phyloP scores from a whole-genome alignment of 768 basidiomycete genomes.

The Tylopilus sp. region DNA sequence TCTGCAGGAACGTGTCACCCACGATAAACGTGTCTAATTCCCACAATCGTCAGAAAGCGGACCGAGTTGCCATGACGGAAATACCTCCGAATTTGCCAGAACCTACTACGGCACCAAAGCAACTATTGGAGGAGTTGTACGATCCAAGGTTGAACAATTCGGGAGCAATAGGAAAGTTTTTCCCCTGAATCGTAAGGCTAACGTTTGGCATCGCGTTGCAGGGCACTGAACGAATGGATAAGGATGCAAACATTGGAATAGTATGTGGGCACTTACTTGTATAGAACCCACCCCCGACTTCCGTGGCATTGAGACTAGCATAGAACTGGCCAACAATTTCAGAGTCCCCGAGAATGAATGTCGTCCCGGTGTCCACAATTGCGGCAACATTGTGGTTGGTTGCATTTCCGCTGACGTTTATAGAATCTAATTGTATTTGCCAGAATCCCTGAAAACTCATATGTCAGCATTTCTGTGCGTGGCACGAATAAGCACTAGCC shows the following conservation, averaged over 20 bases:
- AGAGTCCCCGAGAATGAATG: slow-evolving; percentile 40
- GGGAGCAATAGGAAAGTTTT: slow-evolving; percentile 28
- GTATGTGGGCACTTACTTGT: slow-evolving; percentile 18
- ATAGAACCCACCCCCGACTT: slow-evolving; percentile 34
- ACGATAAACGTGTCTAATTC: slow-evolving; percentile 32
- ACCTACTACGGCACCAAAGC: slow-evolving; percentile 18
- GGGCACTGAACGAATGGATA: slow-evolving; percentile 16
- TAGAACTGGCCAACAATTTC: slow-evolving; percentile 34
- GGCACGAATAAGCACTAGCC: slow-evolving; percentile 17
- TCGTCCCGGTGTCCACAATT: slow-evolving; percentile 51
- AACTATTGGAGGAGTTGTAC: slow-evolving; percentile 10
- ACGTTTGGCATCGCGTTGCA: slow-evolving; percentile 24
- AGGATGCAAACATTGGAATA: not conserved
- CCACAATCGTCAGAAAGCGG: not conserved
- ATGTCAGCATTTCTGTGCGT: not conserved
- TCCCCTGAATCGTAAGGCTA: slow-evolving; percentile 35
- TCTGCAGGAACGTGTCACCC: slow-evolving; percentile 41
- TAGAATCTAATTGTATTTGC: slow-evolving; percentile 16
- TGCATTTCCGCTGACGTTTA: slow-evolving; percentile 22
- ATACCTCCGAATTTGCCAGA: slow-evolving; percentile 20
- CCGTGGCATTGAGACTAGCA: slow-evolving; percentile 27
- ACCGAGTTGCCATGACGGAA: not conserved
- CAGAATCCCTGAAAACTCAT: slow-evolving; percentile 20
- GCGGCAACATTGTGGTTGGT: slow-evolving; percentile 9
- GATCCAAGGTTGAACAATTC: slow-evolving; percentile 37